Conservation (phyloP, 345 rosid species). For the Theobroma cacao region DNA sequence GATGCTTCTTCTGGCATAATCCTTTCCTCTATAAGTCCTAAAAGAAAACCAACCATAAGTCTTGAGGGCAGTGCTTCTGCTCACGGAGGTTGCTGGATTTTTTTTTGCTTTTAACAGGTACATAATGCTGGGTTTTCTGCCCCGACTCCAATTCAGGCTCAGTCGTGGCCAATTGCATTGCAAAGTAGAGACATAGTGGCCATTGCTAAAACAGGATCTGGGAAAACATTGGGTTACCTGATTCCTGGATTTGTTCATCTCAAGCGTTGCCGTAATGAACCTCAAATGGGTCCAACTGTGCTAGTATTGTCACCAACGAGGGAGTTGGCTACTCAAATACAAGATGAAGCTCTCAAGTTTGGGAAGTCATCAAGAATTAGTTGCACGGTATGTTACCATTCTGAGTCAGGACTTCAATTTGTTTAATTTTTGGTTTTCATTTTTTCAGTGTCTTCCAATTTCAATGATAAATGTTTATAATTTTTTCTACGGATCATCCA, state of each 20-base stretch:
- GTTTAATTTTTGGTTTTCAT: not conserved
- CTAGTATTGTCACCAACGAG: constrained; percentile 94
- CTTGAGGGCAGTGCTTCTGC: constrained; percentile 54
- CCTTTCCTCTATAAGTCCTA: constrained; percentile 42
- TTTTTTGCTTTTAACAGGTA: constrained; percentile 69
- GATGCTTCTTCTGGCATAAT: constrained; percentile 91
- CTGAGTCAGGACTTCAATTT: not conserved
- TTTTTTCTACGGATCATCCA: not conserved
- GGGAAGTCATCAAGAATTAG: constrained; percentile 86
- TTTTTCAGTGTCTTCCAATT: not conserved
- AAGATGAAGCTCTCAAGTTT: constrained; percentile 89
- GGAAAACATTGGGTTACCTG: constrained; percentile 94
- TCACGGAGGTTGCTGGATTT: constrained; percentile 51
- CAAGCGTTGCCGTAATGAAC: constrained; percentile 58
- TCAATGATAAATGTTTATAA: not conserved
- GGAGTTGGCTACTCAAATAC: constrained; percentile 97
- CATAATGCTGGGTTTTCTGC: constrained; percentile 87
- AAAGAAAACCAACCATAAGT: constrained; percentile 39
- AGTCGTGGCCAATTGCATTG: constrained; percentile 96
- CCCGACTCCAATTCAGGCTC: constrained; percentile 99
- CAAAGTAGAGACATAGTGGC: constrained; percentile 93
- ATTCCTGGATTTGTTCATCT: constrained; percentile 86
- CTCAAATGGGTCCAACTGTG: constrained; percentile 87
- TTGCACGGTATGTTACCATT: constrained; percentile 59
- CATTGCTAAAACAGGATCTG: constrained; percentile 96